Conservation (phyloP, 208 protist genomes). For the Plasmodiophora brassicae region DNA sequence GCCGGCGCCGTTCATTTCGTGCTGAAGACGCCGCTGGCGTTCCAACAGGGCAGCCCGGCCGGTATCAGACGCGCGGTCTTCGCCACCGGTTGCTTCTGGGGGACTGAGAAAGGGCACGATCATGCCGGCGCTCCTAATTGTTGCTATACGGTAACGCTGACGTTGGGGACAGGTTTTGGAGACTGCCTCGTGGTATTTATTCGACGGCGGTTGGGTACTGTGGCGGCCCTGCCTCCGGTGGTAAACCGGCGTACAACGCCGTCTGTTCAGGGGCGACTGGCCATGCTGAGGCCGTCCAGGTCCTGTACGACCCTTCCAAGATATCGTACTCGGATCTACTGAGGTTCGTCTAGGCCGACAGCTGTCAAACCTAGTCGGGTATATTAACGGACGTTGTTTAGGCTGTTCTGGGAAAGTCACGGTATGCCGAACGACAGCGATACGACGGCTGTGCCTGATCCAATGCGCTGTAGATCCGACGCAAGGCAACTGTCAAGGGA, state of each 20-base stretch:
- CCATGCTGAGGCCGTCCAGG: constrained; percentile 31
- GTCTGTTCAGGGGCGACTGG: constrained; percentile 29
- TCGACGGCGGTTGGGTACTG: constrained; percentile 26
- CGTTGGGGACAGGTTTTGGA: not conserved
- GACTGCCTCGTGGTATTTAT: not conserved
- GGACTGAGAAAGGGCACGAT: not conserved
- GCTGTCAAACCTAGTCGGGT: not conserved
- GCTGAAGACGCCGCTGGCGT: not conserved
- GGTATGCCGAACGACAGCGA: too few species aligned
- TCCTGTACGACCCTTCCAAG: constrained; percentile 31
- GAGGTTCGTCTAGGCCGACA: not conserved
- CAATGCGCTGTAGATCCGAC: too few species aligned
- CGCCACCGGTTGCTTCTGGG: constrained; percentile 32
- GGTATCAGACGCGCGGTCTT: not conserved
- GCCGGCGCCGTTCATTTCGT: too few species aligned
- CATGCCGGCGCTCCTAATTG: not conserved
- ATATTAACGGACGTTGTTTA: not conserved
- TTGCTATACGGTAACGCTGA: not conserved
- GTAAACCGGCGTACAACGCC: not conserved
- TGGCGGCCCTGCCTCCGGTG: not conserved
- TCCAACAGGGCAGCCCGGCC: not conserved
- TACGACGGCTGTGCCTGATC: too few species aligned
- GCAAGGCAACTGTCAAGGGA: constrained; percentile 27
- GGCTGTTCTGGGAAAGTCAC: constrained; percentile 15
- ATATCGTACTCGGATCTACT: constrained; percentile 27